Conservation (phyloP, 2,329 filamentous ascomycete species). For the Trichoderma sp. region DNA sequence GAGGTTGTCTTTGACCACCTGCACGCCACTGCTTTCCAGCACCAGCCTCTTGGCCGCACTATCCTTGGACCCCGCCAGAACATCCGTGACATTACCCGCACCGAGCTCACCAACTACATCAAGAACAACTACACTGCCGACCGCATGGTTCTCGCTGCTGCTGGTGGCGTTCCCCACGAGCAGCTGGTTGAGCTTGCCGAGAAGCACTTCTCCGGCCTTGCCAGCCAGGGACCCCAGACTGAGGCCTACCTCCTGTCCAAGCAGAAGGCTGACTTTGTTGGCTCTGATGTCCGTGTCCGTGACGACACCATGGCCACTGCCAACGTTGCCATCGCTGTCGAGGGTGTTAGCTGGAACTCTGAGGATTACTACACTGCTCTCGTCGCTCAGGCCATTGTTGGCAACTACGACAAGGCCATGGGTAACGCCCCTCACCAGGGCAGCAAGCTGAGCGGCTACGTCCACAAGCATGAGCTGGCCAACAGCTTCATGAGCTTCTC, state of each 20-base stretch:
- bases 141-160: constrained; percentile 97
- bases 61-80: constrained; percentile 98
- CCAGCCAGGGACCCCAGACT: constrained; percentile 70
- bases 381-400: constrained; percentile 96
- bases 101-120: constrained; percentile 93
- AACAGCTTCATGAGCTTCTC: constrained; percentile 99
- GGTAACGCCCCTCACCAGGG: constrained; percentile 96
- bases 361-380: constrained; percentile 98
- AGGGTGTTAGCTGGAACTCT: constrained; percentile 99
- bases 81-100: constrained; percentile 91
- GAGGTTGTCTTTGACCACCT: constrained; percentile 99
- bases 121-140: constrained; percentile 99
- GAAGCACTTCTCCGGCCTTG: constrained; percentile 85
- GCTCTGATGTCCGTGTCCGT: constrained; percentile 91
- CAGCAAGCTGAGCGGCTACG: constrained; percentile 93
- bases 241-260: constrained; percentile 75
- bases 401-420: constrained; percentile 99
- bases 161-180: constrained; percentile 90
- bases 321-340: constrained; percentile 96
- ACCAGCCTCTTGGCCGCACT: constrained; percentile 92
- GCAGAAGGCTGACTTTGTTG: constrained; percentile 89
- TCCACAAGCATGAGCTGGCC: constrained; percentile 91
- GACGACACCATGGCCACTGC: constrained; percentile 95
- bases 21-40: constrained; percentile 96
- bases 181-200: constrained; percentile 94